These are phyloP conservation scores for Wickerhamiella bombiphila DNA, from an alignment of 805 yeast species.

Conservation along the genomic window DNA sequence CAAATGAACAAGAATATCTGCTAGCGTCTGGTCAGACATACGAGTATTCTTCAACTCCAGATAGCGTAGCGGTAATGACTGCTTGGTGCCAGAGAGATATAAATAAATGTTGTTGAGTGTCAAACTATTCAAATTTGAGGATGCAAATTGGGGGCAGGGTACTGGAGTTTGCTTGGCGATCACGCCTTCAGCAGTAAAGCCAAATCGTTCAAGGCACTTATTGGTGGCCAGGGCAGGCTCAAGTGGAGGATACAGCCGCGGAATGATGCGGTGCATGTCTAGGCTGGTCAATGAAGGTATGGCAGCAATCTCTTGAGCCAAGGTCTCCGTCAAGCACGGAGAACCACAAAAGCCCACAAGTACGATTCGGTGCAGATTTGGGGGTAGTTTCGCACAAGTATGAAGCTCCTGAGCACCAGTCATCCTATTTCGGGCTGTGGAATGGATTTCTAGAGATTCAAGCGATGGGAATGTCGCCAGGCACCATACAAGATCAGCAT, in stretches of 20 bases:
- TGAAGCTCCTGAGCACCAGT: neutral
- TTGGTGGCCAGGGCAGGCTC: constrained; percentile 5
- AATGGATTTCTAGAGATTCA: constrained; percentile 7
- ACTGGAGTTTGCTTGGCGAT: neutral
- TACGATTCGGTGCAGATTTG: constrained; percentile 2
- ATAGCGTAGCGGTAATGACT: constrained; percentile 6
- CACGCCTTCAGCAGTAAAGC: constrained; percentile 13
- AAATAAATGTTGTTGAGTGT: constrained; percentile 12
- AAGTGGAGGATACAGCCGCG: constrained; percentile 10
- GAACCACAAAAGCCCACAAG: constrained; percentile 7
- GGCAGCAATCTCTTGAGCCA: constrained; percentile 2
- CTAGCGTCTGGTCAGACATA: constrained; percentile 4
- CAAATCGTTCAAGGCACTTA: constrained; percentile 7
- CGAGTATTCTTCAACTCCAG: constrained; percentile 12
- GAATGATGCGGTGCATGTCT: constrained; percentile 11
- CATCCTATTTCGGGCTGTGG: neutral
- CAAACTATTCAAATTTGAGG: constrained; percentile 4
- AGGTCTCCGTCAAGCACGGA: constrained; percentile 2
- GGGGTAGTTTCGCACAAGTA: neutral
- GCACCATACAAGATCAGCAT: constrained; percentile 12
- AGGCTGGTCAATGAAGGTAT: constrained; percentile 4
- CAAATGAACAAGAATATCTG: constrained; percentile 8
- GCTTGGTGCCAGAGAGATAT: neutral
- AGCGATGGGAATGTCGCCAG: constrained; percentile 8
- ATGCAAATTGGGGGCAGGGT: constrained; percentile 8